Evolutionary conservation across 345 rosid genomes (phyloP).

Genomic region (Schrenkiella parvula): DNA sequence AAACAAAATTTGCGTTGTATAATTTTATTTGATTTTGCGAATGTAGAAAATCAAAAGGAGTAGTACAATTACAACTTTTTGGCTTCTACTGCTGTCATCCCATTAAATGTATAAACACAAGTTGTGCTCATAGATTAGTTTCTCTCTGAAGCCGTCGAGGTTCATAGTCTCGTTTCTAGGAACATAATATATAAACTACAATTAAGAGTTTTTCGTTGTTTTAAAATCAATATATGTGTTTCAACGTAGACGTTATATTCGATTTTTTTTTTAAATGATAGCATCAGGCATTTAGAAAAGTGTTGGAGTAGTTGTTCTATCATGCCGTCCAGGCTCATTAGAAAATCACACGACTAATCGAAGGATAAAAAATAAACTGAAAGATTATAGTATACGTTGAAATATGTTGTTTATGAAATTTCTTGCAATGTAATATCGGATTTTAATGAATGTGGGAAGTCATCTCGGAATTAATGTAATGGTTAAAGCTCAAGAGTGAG

Average conservation of each 20-base stretch:
- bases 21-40: neutral
- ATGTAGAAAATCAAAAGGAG: constrained; percentile 6
- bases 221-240: neutral
- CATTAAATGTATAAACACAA: neutral
- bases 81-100: constrained; percentile 2
- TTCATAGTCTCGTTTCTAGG: constrained; percentile 1
- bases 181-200: neutral
- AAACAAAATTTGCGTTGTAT: neutral
- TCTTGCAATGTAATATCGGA: too few relatives aligned
- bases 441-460: too few relatives aligned
- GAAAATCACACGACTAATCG: too few relatives aligned
- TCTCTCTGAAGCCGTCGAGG: constrained; percentile 15
- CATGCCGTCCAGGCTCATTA: too few relatives aligned
- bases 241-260: neutral
- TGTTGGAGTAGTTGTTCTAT: too few relatives aligned
- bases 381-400: too few relatives aligned
- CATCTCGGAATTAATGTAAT: too few relatives aligned
- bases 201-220: neutral
- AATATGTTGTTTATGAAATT: too few relatives aligned
- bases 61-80: constrained; percentile 7
- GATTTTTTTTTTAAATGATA: too few relatives aligned
- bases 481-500: too few relatives aligned
- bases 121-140: neutral
- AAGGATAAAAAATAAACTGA: too few relatives aligned
- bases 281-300: neutral